Evolutionary conservation across 352 stramenopile species (phyloP).

Genomic region (Phytophthora hibernalis): DNA sequence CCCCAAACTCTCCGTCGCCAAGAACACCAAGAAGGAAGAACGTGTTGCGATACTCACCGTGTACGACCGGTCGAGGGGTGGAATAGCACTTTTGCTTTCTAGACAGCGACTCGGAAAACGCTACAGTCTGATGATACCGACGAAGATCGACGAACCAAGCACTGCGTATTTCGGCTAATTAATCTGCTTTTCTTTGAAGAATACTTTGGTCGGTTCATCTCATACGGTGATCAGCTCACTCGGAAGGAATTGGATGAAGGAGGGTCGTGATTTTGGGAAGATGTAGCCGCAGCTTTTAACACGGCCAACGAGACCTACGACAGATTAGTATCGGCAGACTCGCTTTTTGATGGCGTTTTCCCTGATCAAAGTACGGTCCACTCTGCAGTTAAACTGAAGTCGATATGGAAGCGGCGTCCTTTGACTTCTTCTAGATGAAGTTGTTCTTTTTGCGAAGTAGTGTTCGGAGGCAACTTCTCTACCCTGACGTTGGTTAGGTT

Average conservation of each 20-base stretch:
- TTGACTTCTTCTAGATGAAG: too few species aligned
- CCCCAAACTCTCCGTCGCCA: neutral
- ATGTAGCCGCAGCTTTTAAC: neutral
- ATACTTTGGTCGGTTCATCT: slow-evolving; percentile 10
- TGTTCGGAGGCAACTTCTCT: too few species aligned
- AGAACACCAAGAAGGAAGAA: neutral
- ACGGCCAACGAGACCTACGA: neutral
- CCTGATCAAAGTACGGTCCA: neutral
- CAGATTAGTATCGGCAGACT: neutral
- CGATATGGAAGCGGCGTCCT: too few species aligned
- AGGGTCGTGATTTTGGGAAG: slow-evolving; percentile 5
- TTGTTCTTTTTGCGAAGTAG: too few species aligned
- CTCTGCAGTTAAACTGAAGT: neutral
- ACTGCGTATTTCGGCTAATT: slow-evolving; percentile 5
- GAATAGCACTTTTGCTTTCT: neutral
- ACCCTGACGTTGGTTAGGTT: too few species aligned
- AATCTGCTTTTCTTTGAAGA: slow-evolving; percentile 1
- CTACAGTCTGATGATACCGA: neutral
- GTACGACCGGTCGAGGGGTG: neutral
- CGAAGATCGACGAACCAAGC: neutral
- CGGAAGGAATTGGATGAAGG: neutral
- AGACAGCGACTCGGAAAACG: neutral
- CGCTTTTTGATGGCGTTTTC: neutral
- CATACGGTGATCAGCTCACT: slow-evolving; percentile 2
- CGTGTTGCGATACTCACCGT: neutral